Conservation (phyloP, 495 filamentous ascomycete species). For the Neurospora tetraspora region DNA sequence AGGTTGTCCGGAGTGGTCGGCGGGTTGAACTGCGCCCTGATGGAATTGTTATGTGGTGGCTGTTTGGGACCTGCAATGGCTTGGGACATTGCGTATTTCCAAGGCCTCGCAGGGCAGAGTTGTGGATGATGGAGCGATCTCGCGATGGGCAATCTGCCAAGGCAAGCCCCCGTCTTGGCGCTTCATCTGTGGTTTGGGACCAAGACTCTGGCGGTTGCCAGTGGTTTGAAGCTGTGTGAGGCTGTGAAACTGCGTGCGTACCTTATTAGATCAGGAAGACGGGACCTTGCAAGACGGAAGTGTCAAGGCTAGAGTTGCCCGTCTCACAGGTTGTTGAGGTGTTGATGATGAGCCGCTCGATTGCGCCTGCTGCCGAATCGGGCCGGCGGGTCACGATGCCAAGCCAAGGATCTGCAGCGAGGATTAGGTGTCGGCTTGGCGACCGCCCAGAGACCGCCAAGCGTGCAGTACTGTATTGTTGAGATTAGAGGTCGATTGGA, state of each 20-base stretch:
- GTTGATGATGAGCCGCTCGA: neutral
- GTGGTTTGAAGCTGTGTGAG: neutral
- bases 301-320: neutral
- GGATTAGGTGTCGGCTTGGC: neutral
- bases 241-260: neutral
- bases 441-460: neutral
- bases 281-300: neutral
- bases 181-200: neutral
- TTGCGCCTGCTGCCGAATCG: neutral
- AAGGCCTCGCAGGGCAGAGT: neutral
- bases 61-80: neutral
- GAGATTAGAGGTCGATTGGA: neutral
- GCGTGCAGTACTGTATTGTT: neutral
- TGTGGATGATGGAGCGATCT: neutral
- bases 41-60: no score
- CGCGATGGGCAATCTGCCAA: neutral
- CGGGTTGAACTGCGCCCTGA: neutral
- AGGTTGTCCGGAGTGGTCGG: neutral
- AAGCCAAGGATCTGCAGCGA: neutral
- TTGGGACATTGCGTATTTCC: neutral
- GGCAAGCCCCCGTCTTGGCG: neutral
- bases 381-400: neutral
- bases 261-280: neutral
- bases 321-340: neutral
- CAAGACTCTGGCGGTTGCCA: neutral